Evolutionary conservation across 768 basidiomycete species (phyloP).

Genomic region (Rubroboletus pulcherrimus): DNA sequence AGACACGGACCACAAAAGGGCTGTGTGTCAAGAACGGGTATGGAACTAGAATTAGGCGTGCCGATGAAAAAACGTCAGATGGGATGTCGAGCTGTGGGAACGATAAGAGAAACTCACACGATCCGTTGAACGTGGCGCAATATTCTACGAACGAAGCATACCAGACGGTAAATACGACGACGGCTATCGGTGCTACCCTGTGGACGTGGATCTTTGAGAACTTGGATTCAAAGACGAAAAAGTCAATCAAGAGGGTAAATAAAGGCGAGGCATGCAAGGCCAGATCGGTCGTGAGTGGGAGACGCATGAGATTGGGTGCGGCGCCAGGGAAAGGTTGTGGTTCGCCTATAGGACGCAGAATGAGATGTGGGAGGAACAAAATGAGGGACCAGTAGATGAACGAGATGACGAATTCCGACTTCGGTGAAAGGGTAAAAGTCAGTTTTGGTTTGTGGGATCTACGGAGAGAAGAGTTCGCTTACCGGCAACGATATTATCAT

Average conservation of each 20-base stretch:
- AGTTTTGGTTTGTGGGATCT: neutral
- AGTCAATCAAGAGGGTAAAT: slow-evolving; percentile 57
- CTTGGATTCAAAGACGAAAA: slow-evolving; percentile 59
- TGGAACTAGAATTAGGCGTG: slow-evolving; percentile 47
- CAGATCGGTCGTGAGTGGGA: slow-evolving; percentile 57
- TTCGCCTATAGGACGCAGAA: slow-evolving; percentile 35
- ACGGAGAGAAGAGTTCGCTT: neutral
- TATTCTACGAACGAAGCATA: slow-evolving; percentile 69
- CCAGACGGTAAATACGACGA: slow-evolving; percentile 34
- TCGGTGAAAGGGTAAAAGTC: neutral
- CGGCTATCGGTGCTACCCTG: slow-evolving; percentile 13
- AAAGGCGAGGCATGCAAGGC: slow-evolving; percentile 65
- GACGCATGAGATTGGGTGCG: slow-evolving; percentile 25
- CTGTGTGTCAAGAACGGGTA: slow-evolving; percentile 79
- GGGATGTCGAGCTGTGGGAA: neutral
- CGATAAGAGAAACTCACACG: slow-evolving; percentile 45
- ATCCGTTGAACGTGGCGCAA: slow-evolving; percentile 56
- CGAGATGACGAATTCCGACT: slow-evolving; percentile 48
- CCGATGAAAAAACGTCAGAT: neutral
- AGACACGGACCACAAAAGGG: slow-evolving; percentile 45
- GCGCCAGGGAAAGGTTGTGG: neutral
- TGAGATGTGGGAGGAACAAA: slow-evolving; percentile 51
- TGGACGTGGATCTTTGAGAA: slow-evolving; percentile 34
- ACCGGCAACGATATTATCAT: slow-evolving; percentile 69
- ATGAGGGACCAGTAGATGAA: slow-evolving; percentile 70